A percentile compares a stretch with the other conserved stretches of the same genome.
Evolutionary conservation across 345 rosid genomes (phyloP).

Genomic region (Arabidopsis arenosa): DNA sequence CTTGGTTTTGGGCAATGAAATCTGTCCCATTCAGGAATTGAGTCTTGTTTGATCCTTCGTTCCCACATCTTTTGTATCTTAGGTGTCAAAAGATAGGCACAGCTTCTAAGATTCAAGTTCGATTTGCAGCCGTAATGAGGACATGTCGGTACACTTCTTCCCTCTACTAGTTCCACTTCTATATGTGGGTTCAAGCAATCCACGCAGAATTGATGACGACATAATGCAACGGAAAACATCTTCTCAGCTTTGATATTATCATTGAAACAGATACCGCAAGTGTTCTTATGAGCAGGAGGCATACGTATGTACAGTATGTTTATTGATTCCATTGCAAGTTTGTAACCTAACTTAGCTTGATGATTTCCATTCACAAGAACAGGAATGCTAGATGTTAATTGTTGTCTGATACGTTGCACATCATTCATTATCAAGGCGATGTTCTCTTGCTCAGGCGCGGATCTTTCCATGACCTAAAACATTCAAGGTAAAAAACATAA

Average conservation of each 20-base stretch:
- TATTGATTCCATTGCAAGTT: conserved; percentile 48
- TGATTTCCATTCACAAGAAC: not conserved
- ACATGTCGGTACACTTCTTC: conserved; percentile 50
- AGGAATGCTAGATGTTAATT: not conserved
- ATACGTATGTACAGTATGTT: conserved; percentile 31
- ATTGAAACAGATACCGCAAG: conserved; percentile 62
- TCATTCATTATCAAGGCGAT: not conserved
- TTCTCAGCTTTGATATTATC: conserved; percentile 38
- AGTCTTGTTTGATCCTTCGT: conserved; percentile 59
- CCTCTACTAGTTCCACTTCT: conserved; percentile 57
- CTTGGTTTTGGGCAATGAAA: conserved; percentile 71
- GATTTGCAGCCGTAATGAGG: conserved; percentile 54
- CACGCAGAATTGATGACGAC: conserved; percentile 72
- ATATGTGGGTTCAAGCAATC: conserved; percentile 56
- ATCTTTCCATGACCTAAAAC: conserved; percentile 1
- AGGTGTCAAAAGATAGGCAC: conserved; percentile 56
- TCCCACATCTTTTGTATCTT: conserved; percentile 54
- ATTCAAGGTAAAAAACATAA: not conserved
- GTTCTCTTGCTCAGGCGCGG: not conserved
- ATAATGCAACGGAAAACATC: conserved; percentile 62
- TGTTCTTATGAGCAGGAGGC: conserved; percentile 14
- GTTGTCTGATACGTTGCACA: not conserved
- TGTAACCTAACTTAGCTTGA: not conserved
- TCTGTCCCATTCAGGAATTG: conserved; percentile 57
- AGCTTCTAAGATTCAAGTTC: conserved; percentile 51